Percentiles rank a stretch among this genome's conserved stretches.
These are phyloP conservation scores for Acorus gramineus DNA, from an alignment of 106 monocot genomes.

Conservation along the genomic window DNA sequence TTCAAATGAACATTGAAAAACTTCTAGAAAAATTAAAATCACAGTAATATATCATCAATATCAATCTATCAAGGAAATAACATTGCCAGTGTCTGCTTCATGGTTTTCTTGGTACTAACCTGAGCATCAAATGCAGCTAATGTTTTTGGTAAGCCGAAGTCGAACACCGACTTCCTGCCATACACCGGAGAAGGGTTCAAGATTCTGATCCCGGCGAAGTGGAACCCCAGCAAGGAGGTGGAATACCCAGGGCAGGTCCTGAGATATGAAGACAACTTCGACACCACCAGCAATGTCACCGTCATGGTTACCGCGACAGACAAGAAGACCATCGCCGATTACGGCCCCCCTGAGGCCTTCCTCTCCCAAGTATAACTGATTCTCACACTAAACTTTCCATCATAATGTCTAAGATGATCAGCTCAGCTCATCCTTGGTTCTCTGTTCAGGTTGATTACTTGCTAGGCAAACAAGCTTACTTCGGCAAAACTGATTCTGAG, in stretches of 20 bases:
- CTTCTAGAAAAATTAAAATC: no score
- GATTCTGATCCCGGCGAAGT: constrained; percentile 68
- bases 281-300: constrained; percentile 56
- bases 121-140: constrained; percentile 35
- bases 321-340: constrained; percentile 87
- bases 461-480: constrained; percentile 73
- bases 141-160: constrained; percentile 85
- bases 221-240: constrained; percentile 90
- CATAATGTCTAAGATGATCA: neutral
- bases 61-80: no score
- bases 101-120: neutral
- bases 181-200: constrained; percentile 66
- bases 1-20: no score
- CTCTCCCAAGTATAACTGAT: constrained; percentile 37
- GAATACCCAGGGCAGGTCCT: constrained; percentile 91
- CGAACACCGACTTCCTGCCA: constrained; percentile 65
- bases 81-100: no score
- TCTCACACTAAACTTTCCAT: neutral
- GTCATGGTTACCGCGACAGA: constrained; percentile 54
- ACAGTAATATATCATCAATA: no score
- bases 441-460: constrained; percentile 70
- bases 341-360: constrained; percentile 74
- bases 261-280: constrained; percentile 90
- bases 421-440: neutral
- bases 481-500: constrained; percentile 79